These are phyloP conservation scores for Leccinum disarticulatum DNA, from an alignment of 768 basidiomycete species.

Conservation along the genomic window DNA sequence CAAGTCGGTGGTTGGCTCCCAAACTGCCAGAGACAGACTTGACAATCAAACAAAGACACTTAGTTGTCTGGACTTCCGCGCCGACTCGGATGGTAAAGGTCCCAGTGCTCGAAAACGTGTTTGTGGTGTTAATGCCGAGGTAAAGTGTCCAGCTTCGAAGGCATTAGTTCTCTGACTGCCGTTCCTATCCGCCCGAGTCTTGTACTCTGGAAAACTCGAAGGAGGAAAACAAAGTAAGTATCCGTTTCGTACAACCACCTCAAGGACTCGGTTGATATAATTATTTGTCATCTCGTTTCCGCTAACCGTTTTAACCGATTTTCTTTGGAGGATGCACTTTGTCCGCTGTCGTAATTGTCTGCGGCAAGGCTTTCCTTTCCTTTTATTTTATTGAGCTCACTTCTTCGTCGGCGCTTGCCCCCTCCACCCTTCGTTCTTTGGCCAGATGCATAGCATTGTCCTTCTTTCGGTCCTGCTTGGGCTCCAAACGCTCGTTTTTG, in stretches of 20 bases:
- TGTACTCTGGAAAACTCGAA: no score
- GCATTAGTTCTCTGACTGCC: no score
- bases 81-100: not conserved
- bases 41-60: not conserved
- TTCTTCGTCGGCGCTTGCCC: not conserved
- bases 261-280: not conserved
- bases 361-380: not conserved
- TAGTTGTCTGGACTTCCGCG: not conserved
- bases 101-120: no score
- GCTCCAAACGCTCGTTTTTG: not conserved
- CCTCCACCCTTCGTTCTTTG: not conserved
- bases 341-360: not conserved
- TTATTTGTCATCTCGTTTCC: not conserved
- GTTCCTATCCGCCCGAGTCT: no score
- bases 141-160: no score
- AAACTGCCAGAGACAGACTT: not conserved
- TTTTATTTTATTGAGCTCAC: not conserved
- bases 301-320: not conserved
- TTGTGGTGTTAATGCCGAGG: no score
- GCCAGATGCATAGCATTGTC: not conserved
- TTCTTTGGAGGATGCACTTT: not conserved
- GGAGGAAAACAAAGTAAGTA: no score
- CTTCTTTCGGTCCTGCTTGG: not conserved
- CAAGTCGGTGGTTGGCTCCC: not conserved
- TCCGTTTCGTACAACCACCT: not conserved